Base-by-base conservation (phyloP, 177 flowering plant genomes). In the Tripterygium wilfordii region DNA sequence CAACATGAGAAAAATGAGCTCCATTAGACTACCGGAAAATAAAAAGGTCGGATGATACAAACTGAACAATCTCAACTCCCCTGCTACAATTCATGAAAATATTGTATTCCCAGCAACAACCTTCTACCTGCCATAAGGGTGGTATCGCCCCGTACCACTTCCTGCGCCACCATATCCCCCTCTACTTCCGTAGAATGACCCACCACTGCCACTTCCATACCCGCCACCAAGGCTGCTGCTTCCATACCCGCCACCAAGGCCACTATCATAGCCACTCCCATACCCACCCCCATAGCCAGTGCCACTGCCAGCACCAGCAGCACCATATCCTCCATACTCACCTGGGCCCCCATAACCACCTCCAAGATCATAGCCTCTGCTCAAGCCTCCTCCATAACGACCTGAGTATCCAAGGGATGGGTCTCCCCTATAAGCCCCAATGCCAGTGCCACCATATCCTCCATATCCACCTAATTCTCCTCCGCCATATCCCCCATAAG, bases 81-180 rank as follows among this genome's bases (percentile, higher is more conserved):
- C n/a, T n/a, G n/a, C n/a, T n/a, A n/a, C n/a, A n/a, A n/a, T n/a
- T n/a, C n/a, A n/a, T n/a, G n/a, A n/a, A n/a, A n/a, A n/a, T n/a
- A n/a, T n/a, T n/a, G n/a, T n/a, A n/a, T n/a, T n/a, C n/a, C n/a
- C n/a, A n/a, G n/a, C n/a, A n/a, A n/a, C n/a, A n/a, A n/a, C n/a
- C n/a, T n/a, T 60, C 80, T 86, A 89, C 62, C 96, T 78, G 41
- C 75, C 72, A 48, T 90, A 90, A 25, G 97, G 97, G 74, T 90
- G 97, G 50, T 87, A 87, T 12, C 97, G n/a, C n/a, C n/a, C n/a
- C n/a, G n/a, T 77, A 51, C 85, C 59, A 58, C 68, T 58, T 12
- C 72, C 70, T 12, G 59, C 48, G 48, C 84, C 80, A 46, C 89
- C 78, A 72, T 82, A 79, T 30, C 84, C 84, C 21, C 83, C 77